phyloP scores from a whole-genome alignment of 1,284 basidiomycete genomes.

The Rhodotorula sp. region DNA sequence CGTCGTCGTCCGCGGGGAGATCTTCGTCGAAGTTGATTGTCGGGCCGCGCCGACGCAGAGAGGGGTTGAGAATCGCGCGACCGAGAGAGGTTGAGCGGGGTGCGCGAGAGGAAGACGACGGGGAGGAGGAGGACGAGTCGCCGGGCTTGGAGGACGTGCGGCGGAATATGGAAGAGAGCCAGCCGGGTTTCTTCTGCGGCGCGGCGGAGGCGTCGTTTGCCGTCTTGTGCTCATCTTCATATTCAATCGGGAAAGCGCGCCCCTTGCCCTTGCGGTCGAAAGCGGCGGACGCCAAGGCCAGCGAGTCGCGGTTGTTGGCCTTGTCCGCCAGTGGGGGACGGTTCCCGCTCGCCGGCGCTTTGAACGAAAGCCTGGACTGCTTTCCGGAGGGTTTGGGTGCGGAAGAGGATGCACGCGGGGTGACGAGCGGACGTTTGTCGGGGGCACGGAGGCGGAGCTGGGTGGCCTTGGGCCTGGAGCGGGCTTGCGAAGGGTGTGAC shows the following conservation, averaged over 20 bases:
- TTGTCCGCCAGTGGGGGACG: background rate
- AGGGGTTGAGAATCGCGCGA: constrained; percentile 3
- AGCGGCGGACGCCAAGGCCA: background rate
- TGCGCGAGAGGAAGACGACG: background rate
- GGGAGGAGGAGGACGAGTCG: background rate
- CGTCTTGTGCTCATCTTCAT: background rate
- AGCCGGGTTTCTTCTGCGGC: background rate
- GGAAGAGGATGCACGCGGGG: constrained; percentile 4
- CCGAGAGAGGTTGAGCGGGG: background rate
- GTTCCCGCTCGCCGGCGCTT: background rate
- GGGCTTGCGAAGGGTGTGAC: background rate
- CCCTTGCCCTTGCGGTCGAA: background rate
- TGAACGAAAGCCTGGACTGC: background rate
- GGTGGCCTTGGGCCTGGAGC: background rate
- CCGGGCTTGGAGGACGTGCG: background rate
- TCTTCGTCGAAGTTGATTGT: constrained; percentile 21
- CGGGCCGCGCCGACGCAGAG: background rate
- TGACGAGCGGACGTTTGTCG: constrained; percentile 19
- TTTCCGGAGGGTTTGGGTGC: background rate
- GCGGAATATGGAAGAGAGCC: background rate
- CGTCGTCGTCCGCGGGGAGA: background rate
- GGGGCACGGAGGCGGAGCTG: constrained; percentile 13
- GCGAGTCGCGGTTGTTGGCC: background rate
- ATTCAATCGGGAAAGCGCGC: background rate
- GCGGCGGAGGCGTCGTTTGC: background rate